These are phyloP conservation scores for Piloderma croceum DNA, from an alignment of 768 basidiomycete species.

Conservation along the genomic window DNA sequence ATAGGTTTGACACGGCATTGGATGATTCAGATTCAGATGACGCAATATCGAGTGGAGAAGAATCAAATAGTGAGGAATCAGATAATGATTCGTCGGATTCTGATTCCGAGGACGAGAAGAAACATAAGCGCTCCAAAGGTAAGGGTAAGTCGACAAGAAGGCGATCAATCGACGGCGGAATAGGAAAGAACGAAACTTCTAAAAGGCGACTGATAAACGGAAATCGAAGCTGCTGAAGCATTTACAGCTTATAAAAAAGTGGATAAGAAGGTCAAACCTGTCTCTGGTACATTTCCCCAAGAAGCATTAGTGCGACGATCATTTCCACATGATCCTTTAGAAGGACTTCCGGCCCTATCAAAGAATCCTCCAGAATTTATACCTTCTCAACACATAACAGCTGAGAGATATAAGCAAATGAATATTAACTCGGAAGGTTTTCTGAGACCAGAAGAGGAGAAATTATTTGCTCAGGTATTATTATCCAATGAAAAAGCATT, in stretches of 20 bases:
- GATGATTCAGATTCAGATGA: conserved; percentile 8
- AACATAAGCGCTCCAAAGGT: too few species aligned
- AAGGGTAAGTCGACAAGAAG: conserved; percentile 4
- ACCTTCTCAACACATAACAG: conserved; percentile 14
- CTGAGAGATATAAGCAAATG: conserved; percentile 16
- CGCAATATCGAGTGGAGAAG: conserved; percentile 3
- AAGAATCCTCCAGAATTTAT: conserved; percentile 27
- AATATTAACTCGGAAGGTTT: conserved; percentile 22
- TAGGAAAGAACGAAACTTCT: conserved; percentile 2
- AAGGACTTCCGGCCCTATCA: conserved; percentile 22
- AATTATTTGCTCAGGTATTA: conserved; percentile 20
- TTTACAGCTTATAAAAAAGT: conserved; percentile 19
- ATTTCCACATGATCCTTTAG: conserved; percentile 36
- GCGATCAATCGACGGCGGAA: conserved; percentile 3
- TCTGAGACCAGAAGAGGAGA: conserved; percentile 24
- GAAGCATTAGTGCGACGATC: too few species aligned
- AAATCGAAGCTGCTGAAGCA: conserved; percentile 4
- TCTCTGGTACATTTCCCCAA: too few species aligned
- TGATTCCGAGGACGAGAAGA: too few species aligned
- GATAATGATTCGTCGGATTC: too few species aligned
- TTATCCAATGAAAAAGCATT: conserved; percentile 19
- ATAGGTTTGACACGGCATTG: conserved; percentile 6
- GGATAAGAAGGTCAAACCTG: conserved; percentile 26
- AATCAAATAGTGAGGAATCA: not conserved
- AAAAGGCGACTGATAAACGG: conserved; percentile 7